Percentiles rank a stretch among this genome's conserved stretches.
Evolutionary conservation across 306 rosid genomes (phyloP).

Genomic region (Crataegus laevigata): DNA sequence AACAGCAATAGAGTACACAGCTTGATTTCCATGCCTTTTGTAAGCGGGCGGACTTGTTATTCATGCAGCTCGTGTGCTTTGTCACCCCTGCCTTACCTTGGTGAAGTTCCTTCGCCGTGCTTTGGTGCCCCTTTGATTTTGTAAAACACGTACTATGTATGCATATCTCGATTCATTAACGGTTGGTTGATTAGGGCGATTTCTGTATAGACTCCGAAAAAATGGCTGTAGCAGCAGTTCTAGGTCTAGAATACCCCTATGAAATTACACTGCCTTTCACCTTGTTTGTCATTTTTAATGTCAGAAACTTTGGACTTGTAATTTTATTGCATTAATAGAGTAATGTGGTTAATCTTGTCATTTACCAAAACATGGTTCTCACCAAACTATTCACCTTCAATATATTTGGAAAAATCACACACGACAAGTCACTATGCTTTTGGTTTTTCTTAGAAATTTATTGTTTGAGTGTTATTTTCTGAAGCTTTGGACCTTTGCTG

Average conservation of each 20-base stretch:
- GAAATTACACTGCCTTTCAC: background rate
- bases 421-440: no score
- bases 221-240: conserved; percentile 8
- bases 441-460: no score
- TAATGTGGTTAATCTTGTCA: background rate
- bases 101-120: conserved; percentile 10
- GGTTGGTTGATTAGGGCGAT: conserved; percentile 17
- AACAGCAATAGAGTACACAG: conserved; percentile 34
- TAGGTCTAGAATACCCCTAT: background rate
- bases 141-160: conserved; percentile 10
- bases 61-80: background rate
- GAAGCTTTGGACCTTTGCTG: no score
- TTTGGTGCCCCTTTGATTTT: conserved; percentile 6
- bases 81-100: conserved; percentile 5
- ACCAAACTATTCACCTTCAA: background rate
- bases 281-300: background rate
- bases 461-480: no score
- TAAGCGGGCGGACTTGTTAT: background rate
- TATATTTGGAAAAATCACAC: background rate
- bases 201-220: conserved; percentile 21
- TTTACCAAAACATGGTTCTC: background rate
- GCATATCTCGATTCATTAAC: conserved; percentile 27
- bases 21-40: background rate
- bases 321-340: background rate
- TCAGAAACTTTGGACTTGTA: background rate